phyloP scores from a whole-genome alignment of 139 green algal genomes.

The Edaphochlamys debaryana region DNA sequence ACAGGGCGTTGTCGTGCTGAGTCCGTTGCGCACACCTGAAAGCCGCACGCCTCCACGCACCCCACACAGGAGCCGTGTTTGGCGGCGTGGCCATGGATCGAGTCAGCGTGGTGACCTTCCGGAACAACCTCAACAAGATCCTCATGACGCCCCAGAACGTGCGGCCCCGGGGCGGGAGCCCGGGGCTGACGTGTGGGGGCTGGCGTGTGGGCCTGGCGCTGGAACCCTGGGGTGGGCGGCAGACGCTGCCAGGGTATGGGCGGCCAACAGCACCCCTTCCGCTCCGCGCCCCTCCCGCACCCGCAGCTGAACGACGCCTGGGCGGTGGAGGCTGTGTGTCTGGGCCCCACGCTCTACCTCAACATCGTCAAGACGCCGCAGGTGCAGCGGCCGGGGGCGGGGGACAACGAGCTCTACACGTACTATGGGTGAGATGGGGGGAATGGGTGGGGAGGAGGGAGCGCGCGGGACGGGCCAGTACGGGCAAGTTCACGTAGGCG shows the following conservation, averaged over 20 bases:
- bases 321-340: conserved; percentile 25
- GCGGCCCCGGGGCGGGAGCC: too few species aligned
- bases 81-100: not conserved
- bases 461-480: too few species aligned
- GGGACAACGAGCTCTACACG: conserved; percentile 35
- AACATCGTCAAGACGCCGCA: conserved; percentile 29
- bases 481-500: too few species aligned
- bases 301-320: conserved; percentile 29
- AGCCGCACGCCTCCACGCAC: too few species aligned
- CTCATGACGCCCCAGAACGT: conserved; percentile 33
- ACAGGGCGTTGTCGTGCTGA: too few species aligned
- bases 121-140: conserved; percentile 53
- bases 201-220: too few species aligned
- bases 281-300: too few species aligned
- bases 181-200: too few species aligned
- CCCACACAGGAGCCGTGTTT: not conserved
- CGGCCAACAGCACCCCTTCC: too few species aligned
- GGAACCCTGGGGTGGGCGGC: too few species aligned
- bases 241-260: too few species aligned
- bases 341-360: conserved; percentile 13
- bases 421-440: conserved; percentile 54
- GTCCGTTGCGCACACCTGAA: too few species aligned
- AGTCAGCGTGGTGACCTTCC: conserved; percentile 20
- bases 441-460: not conserved
- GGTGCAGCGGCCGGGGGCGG: not conserved